These are phyloP conservation scores for Millerozyma miso DNA, from an alignment of 805 yeast genomes.

Conservation along the genomic window DNA sequence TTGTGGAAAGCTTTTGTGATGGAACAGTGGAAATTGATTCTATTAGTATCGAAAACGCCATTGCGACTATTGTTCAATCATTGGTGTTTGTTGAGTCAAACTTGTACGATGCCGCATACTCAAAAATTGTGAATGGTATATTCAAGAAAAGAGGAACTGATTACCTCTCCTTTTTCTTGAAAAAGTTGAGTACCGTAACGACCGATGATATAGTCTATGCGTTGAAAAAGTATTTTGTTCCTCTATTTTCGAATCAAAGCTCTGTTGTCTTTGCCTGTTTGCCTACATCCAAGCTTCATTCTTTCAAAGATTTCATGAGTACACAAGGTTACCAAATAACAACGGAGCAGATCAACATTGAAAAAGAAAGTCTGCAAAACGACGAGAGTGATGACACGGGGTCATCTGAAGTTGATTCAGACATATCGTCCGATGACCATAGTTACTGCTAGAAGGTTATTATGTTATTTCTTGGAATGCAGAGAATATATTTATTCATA, in stretches of 20 bases:
- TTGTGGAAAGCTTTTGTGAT: constrained; percentile 55
- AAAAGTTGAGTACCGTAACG: constrained; percentile 48
- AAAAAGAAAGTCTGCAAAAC: constrained; percentile 5
- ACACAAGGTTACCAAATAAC: constrained; percentile 56
- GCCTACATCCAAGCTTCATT: constrained; percentile 59
- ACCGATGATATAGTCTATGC: constrained; percentile 46
- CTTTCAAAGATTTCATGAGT: constrained; percentile 44
- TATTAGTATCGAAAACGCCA: constrained; percentile 63
- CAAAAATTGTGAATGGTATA: constrained; percentile 61
- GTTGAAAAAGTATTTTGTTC: constrained; percentile 57
- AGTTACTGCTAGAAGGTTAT: too few relatives aligned
- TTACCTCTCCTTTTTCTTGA: constrained; percentile 52
- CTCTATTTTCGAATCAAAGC: constrained; percentile 53
- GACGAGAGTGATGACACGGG: too few relatives aligned
- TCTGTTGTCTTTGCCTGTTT: constrained; percentile 68
- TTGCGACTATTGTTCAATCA: constrained; percentile 68
- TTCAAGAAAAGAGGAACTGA: constrained; percentile 69
- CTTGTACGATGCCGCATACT: constrained; percentile 57
- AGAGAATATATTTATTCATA: too few relatives aligned
- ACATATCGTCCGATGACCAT: too few relatives aligned
- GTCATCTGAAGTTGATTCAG: too few relatives aligned
- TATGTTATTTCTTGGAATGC: too few relatives aligned
- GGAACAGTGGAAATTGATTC: constrained; percentile 56
- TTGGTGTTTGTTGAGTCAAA: constrained; percentile 70
- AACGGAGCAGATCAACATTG: constrained; percentile 49